Evolutionary conservation across 352 stramenopile species (phyloP), one percentile per base, ranked within the genome.

Genomic region (Vaucheria bursata): DNA sequence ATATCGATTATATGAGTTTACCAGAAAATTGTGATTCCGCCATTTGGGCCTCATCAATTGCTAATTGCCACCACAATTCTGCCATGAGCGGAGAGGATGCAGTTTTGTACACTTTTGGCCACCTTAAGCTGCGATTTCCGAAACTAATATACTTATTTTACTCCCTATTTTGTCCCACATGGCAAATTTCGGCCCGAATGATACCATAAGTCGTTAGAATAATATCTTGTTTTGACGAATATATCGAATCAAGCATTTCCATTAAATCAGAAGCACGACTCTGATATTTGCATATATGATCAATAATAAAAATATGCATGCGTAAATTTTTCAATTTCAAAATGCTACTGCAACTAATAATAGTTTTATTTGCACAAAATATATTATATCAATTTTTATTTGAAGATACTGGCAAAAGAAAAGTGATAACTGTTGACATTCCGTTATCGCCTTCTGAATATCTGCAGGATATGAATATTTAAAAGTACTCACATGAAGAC

Each of bases 21-120:
- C 76, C 76, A 67, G 69, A 73, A 29, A 6, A 34, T 12, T 76
- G 79, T 52, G 90, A 93, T 72, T 95, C 90, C 1, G 94, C 90
- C 12, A 95, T 88, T 77, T 95, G 91, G 0, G 90, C 90, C 87
- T 95, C 91, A 69, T 95, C 91, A 84, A 95, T 91, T 53, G 88
- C 92, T 1, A 95, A 85, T 3, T 90, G 88, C 89, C 90, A 94
- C 77, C 92, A 95, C 6, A 80, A 78, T 31, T 94, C 81, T 2
- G 87, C 85, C 1, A 90, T 84, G 0, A 95, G 85, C 5, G 91
- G 91, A 8, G 90, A 94, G 0, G 86, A 85, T 8, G 92, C 77
- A 34, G 91, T 89, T 29, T 67, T 66, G 68, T 40, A 76, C 12
- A 6, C 39, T 0, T 50, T 31, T 0, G 0, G 34, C 5, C 37